Percentiles rank a stretch among this genome's conserved stretches.
phyloP scores from a whole-genome alignment of 495 filamentous ascomycete species.

The Hypoxylon trugodes region DNA sequence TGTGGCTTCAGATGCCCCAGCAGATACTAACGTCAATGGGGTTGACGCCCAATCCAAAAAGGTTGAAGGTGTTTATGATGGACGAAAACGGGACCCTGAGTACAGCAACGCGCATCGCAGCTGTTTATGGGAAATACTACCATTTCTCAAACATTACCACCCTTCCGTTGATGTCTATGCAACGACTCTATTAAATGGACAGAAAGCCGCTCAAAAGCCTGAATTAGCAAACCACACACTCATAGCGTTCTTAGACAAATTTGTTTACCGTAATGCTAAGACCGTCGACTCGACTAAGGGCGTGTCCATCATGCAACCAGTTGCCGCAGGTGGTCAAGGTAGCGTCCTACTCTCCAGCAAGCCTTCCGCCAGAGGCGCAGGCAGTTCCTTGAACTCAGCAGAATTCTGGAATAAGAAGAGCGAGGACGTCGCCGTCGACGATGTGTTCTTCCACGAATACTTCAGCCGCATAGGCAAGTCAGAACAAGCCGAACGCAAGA shows the following conservation, averaged over 20 bases:
- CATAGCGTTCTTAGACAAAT: conserved; percentile 94
- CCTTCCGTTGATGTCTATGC: conserved; percentile 94
- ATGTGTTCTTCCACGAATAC: conserved; percentile 98
- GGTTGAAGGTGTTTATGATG: conserved; percentile 68
- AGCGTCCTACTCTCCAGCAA: conserved; percentile 71
- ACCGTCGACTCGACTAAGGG: conserved; percentile 69
- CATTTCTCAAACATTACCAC: conserved; percentile 85
- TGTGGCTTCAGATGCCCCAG: conserved; percentile 32
- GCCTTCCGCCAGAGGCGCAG: conserved; percentile 54
- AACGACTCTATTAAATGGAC: conserved; percentile 67
- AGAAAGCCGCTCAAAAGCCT: conserved; percentile 81
- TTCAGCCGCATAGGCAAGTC: conserved; percentile 81
- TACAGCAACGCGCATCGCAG: conserved; percentile 88
- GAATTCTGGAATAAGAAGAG: conserved; percentile 90
- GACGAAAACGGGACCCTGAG: conserved; percentile 87
- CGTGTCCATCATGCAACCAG: conserved; percentile 93
- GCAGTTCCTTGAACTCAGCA: conserved; percentile 78
- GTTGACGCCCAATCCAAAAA: conserved; percentile 17
- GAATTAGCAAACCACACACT: conserved; percentile 88
- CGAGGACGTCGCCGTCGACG: conserved; percentile 86
- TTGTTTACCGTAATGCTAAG: conserved; percentile 93
- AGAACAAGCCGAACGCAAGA: conserved; percentile 60
- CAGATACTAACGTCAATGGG: conserved; percentile 4
- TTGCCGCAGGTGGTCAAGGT: conserved; percentile 68
- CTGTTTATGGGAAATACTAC: conserved; percentile 91